Percentiles rank a stretch among this genome's conserved stretches.
Conservation (phyloP, 208 protist genomes). For the Wallacemonas sp. region DNA sequence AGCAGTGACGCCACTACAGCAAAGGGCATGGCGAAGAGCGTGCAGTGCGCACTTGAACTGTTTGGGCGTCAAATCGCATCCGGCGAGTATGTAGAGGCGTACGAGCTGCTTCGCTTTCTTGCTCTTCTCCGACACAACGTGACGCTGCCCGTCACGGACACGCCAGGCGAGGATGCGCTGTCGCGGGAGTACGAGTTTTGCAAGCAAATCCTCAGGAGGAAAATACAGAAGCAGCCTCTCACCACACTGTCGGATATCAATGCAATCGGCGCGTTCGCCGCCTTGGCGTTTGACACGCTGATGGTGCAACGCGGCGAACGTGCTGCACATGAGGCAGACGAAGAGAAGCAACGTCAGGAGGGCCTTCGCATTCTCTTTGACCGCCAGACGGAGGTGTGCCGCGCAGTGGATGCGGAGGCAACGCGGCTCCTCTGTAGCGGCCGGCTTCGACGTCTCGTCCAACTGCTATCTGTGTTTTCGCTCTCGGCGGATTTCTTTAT, state of each 20-base stretch:
- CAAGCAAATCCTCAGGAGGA: constrained; percentile 27
- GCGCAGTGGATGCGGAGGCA: constrained; percentile 20
- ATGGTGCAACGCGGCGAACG: neutral
- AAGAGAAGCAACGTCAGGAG: constrained; percentile 9
- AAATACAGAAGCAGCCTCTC: neutral
- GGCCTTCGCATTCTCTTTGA: constrained; percentile 10
- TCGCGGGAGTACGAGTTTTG: constrained; percentile 6
- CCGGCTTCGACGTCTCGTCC: constrained; percentile 25
- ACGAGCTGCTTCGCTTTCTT: constrained; percentile 73
- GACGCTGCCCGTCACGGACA: constrained; percentile 23
- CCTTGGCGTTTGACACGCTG: constrained; percentile 13
- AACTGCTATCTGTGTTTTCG: constrained; percentile 37
- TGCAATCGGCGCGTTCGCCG: too few relatives aligned
- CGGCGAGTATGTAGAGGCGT: constrained; percentile 43
- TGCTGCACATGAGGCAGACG: neutral
- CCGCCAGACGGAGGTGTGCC: constrained; percentile 12
- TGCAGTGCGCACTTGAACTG: constrained; percentile 36
- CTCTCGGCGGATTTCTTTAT: constrained; percentile 34
- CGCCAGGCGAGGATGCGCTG: neutral
- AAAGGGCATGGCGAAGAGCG: constrained; percentile 26
- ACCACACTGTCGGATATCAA: too few relatives aligned
- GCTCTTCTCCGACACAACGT: constrained; percentile 58
- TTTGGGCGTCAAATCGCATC: constrained; percentile 35
- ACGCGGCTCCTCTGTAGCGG: constrained; percentile 21
- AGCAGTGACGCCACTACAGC: neutral